These are phyloP conservation scores for Pythium pectinolyticum DNA, from an alignment of 352 stramenopile species.

Conservation along the genomic window DNA sequence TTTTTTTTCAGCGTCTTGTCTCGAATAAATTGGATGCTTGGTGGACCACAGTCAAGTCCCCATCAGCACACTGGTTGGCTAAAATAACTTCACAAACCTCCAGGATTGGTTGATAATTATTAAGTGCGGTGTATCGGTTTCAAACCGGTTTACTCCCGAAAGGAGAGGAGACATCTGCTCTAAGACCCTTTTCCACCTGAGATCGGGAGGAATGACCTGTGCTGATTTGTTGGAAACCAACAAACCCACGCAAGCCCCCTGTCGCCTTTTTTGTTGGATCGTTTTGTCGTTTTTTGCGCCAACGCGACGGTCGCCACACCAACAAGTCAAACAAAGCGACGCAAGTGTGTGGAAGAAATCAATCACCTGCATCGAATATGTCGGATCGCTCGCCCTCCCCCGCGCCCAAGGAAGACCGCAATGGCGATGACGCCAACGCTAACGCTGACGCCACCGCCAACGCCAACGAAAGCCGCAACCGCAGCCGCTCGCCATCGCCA, in stretches of 20 bases:
- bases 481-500: slow-evolving; percentile 27
- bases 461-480: slow-evolving; percentile 16
- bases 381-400: slow-evolving; percentile 35
- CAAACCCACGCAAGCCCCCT: slow-evolving; percentile 1
- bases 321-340: slow-evolving; percentile 19
- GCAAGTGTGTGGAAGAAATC: too few relatives aligned
- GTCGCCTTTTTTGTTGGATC: background rate
- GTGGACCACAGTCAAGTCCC: background rate
- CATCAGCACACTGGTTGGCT: slow-evolving; percentile 4
- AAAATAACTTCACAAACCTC: background rate
- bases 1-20: background rate
- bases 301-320: slow-evolving; percentile 19
- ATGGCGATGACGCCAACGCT: slow-evolving; percentile 21
- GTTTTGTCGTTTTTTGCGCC: slow-evolving; percentile 17
- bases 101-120: slow-evolving; percentile 7
- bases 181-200: background rate
- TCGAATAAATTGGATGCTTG: slow-evolving; percentile 11
- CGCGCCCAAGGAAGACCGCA: slow-evolving; percentile 25
- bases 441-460: too few relatives aligned
- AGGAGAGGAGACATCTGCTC: slow-evolving; percentile 17
- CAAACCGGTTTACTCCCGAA: slow-evolving; percentile 15
- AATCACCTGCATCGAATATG: slow-evolving; percentile 20
- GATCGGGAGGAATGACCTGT: slow-evolving; percentile 27
- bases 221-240: slow-evolving; percentile 10
- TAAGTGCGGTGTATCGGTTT: slow-evolving; percentile 8